Base-by-base conservation (phyloP, 345 rosid species). In the Populus pruinosa region DNA sequence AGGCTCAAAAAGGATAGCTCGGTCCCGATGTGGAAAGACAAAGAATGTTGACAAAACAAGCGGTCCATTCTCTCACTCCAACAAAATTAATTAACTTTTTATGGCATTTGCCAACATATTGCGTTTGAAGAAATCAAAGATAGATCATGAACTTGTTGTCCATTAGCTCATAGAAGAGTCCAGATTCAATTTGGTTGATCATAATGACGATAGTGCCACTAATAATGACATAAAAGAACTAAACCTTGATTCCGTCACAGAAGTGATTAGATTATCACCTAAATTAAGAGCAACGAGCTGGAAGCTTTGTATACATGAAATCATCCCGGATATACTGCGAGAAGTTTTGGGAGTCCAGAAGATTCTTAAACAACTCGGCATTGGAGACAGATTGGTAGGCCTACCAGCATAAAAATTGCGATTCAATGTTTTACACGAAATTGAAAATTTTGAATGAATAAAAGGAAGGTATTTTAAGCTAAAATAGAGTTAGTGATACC, bases 161-260 rank as follows among this genome's bases (percentile, higher is more conserved):
- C 29, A 18, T 0, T 44, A 18, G 56, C 27, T 59, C 59, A 55
- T 41, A 43, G 79, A 76, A 69, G 79, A 17, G 56, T 56, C 79
- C 59, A 21, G 79, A 68, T 59, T 21, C 20, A 49, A 38, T 59
- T 77, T 38, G 53, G 61, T n/a, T 43, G 55, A 33, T 76, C 36
- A 23, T 35, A n/a, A 16, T 35, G 53, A 17, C 36, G 72, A 70
- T 39, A 25, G 67, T 43, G 69, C 59, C 17, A 17, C 20, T 47
- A 49, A 75, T 20, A 47, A 21, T 33, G 78, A 66, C 31, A 59
- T 66, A 0, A 3, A 17, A 31, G 10, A 59, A 38, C 39, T 2
- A 0, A 11, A 41, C 44, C 16, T n/a, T 41, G 23, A 41, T 73
- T 73, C 29, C 18, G 69, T 56, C 27, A 56, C n/a, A 41, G 17